Conservation (phyloP, 495 filamentous ascomycete species). For the Daldinia loculata region DNA sequence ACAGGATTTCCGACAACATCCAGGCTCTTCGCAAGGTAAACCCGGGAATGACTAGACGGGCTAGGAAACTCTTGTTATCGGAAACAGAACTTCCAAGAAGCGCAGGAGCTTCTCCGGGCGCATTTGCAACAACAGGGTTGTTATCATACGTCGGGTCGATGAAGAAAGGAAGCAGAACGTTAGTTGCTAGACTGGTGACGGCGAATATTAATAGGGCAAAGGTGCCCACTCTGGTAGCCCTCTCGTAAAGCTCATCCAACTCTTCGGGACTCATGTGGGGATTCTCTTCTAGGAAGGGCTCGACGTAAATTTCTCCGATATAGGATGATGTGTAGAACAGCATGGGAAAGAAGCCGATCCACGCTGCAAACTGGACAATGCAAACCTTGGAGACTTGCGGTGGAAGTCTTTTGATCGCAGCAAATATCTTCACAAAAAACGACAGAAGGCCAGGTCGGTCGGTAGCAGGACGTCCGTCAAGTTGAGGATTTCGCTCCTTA, state of each 20-base stretch:
- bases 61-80: constrained; percentile 55
- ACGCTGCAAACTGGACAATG: constrained; percentile 85
- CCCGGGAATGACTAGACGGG: constrained; percentile 73
- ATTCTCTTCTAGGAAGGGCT: constrained; percentile 77
- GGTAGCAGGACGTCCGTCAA: constrained; percentile 67
- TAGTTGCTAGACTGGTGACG: constrained; percentile 78
- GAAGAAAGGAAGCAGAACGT: constrained; percentile 82
- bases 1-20: constrained; percentile 82
- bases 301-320: constrained; percentile 87
- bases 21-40: constrained; percentile 88
- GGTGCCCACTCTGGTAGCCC: constrained; percentile 81
- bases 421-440: constrained; percentile 82
- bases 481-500: constrained; percentile 78
- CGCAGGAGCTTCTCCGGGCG: constrained; percentile 30
- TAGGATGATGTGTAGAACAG: constrained; percentile 93
- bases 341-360: constrained; percentile 96
- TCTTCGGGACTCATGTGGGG: constrained; percentile 77
- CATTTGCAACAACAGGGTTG: constrained; percentile 39
- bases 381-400: constrained; percentile 84
- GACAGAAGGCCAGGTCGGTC: constrained; percentile 70
- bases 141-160: constrained; percentile 76
- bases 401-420: constrained; percentile 76
- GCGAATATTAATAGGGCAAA: constrained; percentile 89
- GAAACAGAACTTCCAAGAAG: constrained; percentile 45
- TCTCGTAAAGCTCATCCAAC: constrained; percentile 79